Evolutionary conservation across 78 protist genomes (phyloP), one percentile per base, ranked within the genome.

Genomic region (Cyanophora paradoxa): DNA sequence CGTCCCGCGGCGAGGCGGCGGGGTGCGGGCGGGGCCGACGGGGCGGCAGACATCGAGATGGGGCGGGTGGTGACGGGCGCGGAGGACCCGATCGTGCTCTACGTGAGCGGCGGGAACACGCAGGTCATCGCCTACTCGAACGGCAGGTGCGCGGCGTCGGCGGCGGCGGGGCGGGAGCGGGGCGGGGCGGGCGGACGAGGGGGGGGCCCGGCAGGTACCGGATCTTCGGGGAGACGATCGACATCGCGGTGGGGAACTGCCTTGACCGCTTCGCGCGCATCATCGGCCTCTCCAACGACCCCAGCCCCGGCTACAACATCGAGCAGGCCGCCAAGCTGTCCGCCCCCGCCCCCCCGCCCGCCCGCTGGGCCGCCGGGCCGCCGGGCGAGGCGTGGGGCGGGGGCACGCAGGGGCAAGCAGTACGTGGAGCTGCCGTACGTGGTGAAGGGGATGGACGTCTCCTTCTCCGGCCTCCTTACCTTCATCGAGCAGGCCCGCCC

Each of bases 221-320:
- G 7, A 94, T 97, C 62, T 96, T 96, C 79, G 99, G 99, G 1
- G 99, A 97, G 72, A 96, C 99, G 2, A 94, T 97, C 64, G 99
- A 97, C 79, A 95, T 96, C 19, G 99, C 98, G 0, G 92, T 95
- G 11, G 98, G 99, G 24, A 83, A 81, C 64, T 46, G 76, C 52
- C 40, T 92, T 33, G 90, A 78, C 56, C 61, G 90, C 39, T 83
- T 90, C 48, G 97, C 97, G 22, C 44, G 94, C 2, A 67, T 84
- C 13, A 57, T 90, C 22, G 30, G 40, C 14, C 74, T 95, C 22
- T 80, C 98, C 31, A 97, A 97, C 67, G 99, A 97, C 74, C 99
- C 99, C 10, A 34, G 89, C 6, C 98, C 66, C 10, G 99, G 99
- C 1, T 95, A 92, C 86, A 94, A 97, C 85, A 93, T 97, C 39